These are phyloP conservation scores for Ulmus americana DNA, from an alignment of 331 rosid species.

Conservation along the genomic window DNA sequence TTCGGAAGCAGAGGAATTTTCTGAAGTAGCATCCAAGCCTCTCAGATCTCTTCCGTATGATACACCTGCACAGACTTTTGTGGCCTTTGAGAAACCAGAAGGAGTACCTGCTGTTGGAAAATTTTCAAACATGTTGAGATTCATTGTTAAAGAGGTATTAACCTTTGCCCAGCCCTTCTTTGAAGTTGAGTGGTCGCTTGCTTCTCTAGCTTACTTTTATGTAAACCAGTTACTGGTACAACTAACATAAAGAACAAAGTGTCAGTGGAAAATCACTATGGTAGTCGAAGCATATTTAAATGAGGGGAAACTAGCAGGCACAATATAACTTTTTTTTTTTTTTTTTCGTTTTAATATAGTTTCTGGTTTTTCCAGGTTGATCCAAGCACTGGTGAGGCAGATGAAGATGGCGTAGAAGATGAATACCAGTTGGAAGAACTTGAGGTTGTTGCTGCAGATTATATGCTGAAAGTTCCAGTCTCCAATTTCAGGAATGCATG, in stretches of 20 bases:
- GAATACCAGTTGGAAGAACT: slow-evolving; percentile 96
- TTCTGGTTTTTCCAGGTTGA: slow-evolving; percentile 61
- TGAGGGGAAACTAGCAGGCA: background rate
- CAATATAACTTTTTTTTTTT: background rate
- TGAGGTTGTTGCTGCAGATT: slow-evolving; percentile 96
- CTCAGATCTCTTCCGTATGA: slow-evolving; percentile 92
- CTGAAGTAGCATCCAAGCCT: slow-evolving; percentile 66
- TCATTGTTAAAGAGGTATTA: slow-evolving; percentile 85
- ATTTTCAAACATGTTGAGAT: slow-evolving; percentile 69
- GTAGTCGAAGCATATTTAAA: background rate
- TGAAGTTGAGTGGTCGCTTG: background rate
- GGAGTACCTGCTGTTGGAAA: slow-evolving; percentile 73
- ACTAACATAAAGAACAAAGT: background rate
- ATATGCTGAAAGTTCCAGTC: slow-evolving; percentile 77
- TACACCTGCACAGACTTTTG: slow-evolving; percentile 83
- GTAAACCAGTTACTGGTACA: background rate
- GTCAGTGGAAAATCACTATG: slow-evolving; percentile 2
- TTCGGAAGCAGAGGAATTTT: slow-evolving; percentile 86
- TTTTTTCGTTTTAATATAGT: slow-evolving; percentile 8
- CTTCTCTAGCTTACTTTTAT: background rate
- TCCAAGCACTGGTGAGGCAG: slow-evolving; percentile 83
- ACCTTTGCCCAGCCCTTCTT: background rate
- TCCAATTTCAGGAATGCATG: slow-evolving; percentile 92
- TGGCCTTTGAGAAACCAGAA: slow-evolving; percentile 92
- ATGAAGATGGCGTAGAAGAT: slow-evolving; percentile 95